These are phyloP conservation scores for Escallonia rubra DNA, from an alignment of 129 eudicot genomes.

Conservation along the genomic window DNA sequence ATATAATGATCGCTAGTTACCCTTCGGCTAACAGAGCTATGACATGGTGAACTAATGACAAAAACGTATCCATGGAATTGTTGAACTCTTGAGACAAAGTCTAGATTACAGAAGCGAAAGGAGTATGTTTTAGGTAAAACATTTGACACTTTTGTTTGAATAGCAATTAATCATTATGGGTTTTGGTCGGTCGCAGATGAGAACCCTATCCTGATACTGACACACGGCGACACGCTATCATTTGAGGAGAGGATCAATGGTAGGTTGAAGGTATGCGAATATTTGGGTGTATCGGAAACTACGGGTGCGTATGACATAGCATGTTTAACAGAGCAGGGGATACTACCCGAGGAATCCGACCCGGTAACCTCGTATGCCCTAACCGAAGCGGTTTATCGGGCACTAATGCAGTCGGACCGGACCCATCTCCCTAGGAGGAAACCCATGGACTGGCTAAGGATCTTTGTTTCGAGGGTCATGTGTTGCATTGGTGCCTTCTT, in stretches of 20 bases:
- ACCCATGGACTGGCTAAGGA: conserved; percentile 26
- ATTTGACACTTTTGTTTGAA: no score
- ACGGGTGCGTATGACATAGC: conserved; percentile 62
- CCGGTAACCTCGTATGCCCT: conserved; percentile 53
- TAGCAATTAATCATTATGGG: no score
- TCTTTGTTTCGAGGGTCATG: conserved; percentile 37
- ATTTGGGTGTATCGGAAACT: conserved; percentile 51
- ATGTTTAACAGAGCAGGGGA: conserved; percentile 58
- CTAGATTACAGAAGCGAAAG: no score
- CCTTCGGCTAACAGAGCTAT: no score
- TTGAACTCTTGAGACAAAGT: no score
- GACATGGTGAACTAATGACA: no score
- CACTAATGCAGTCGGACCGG: conserved; percentile 49
- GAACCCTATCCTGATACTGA: conserved; percentile 55
- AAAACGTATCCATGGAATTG: no score
- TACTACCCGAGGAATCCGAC: conserved; percentile 55
- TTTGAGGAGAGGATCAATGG: conserved; percentile 49
- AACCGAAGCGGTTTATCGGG: conserved; percentile 56
- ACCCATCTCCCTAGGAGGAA: conserved; percentile 50
- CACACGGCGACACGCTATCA: conserved; percentile 62
- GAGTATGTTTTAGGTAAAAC: no score
- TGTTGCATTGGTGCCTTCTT: conserved; percentile 51
- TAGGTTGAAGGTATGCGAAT: conserved; percentile 53
- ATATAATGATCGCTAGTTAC: no score
- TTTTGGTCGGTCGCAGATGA: conserved; percentile 29